phyloP scores from a whole-genome alignment of 306 rosid genomes.

The Quercus cerris region DNA sequence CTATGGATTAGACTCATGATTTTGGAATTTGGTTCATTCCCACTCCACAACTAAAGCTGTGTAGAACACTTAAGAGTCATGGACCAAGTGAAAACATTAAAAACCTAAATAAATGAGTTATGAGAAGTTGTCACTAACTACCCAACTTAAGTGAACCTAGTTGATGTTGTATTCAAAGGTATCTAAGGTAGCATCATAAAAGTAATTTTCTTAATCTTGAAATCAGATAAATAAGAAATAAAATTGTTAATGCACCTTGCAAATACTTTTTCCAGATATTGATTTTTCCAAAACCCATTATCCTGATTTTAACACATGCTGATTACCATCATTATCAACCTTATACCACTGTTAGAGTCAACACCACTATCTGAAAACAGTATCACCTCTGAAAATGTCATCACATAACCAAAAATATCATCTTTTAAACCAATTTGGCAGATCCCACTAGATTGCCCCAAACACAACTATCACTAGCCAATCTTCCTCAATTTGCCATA shows the following conservation, averaged over 20 bases:
- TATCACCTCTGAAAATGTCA: neutral
- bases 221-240: neutral
- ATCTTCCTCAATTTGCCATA: neutral
- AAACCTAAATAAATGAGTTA: neutral
- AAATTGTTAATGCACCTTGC: neutral
- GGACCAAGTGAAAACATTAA: neutral
- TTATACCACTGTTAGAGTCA: too few relatives aligned
- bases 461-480: neutral
- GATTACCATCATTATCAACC: neutral
- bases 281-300: neutral
- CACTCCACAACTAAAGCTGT: neutral
- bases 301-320: neutral
- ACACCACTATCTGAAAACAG: too few relatives aligned
- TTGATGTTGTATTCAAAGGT: neutral
- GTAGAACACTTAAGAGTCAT: neutral
- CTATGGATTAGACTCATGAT: neutral
- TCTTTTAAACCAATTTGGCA: neutral
- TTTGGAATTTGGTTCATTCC: neutral
- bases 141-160: neutral
- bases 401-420: neutral
- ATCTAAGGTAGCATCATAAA: neutral
- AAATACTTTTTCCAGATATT: neutral
- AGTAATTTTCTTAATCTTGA: neutral
- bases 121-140: neutral
- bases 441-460: neutral